A percentile compares a stretch with the other conserved stretches of the same genome.
These are phyloP conservation scores for Monilinia polystroma DNA, from an alignment of 2,329 filamentous ascomycete genomes.

Conservation along the genomic window DNA sequence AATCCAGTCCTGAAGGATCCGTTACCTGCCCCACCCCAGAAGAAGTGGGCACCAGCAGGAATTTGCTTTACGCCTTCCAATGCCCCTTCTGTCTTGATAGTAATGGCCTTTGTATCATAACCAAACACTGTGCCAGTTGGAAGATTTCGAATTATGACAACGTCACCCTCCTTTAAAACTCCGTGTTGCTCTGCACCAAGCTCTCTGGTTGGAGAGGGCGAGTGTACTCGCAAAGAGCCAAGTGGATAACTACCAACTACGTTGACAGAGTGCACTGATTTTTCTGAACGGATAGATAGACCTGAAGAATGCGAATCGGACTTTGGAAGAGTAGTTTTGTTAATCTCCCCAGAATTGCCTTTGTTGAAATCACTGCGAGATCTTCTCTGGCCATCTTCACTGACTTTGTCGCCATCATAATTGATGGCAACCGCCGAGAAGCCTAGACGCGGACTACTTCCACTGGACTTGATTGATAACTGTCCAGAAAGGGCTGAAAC, in stretches of 20 bases:
- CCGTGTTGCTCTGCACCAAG: slow-evolving; percentile 27
- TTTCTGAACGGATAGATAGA: slow-evolving; percentile 24
- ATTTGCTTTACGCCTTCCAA: slow-evolving; percentile 57
- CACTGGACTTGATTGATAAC: slow-evolving; percentile 33
- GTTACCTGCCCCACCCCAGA: slow-evolving; percentile 55
- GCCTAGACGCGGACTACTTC: slow-evolving; percentile 23
- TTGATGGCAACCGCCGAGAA: slow-evolving; percentile 23
- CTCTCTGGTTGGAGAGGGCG: slow-evolving; percentile 32
- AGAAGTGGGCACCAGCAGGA: slow-evolving; percentile 56
- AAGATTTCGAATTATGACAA: slow-evolving; percentile 53
- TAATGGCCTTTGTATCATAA: slow-evolving; percentile 45
- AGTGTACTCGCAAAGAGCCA: slow-evolving; percentile 46
- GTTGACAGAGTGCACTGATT: slow-evolving; percentile 40
- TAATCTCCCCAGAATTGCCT: slow-evolving; percentile 24
- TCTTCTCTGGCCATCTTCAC: slow-evolving; percentile 24
- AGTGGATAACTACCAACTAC: slow-evolving; percentile 43
- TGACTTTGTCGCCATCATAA: slow-evolving; percentile 18
- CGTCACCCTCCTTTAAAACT: slow-evolving; percentile 45
- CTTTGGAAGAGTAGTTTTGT: slow-evolving; percentile 31
- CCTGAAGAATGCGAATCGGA: slow-evolving; percentile 30
- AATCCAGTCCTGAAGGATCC: slow-evolving; percentile 55
- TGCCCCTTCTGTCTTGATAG: slow-evolving; percentile 48
- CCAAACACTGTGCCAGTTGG: slow-evolving; percentile 41
- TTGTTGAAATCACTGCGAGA: slow-evolving; percentile 26
- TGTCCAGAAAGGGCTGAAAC: slow-evolving; percentile 30